Conservation (phyloP, 306 rosid species). For the Trifolium fragiferum region DNA sequence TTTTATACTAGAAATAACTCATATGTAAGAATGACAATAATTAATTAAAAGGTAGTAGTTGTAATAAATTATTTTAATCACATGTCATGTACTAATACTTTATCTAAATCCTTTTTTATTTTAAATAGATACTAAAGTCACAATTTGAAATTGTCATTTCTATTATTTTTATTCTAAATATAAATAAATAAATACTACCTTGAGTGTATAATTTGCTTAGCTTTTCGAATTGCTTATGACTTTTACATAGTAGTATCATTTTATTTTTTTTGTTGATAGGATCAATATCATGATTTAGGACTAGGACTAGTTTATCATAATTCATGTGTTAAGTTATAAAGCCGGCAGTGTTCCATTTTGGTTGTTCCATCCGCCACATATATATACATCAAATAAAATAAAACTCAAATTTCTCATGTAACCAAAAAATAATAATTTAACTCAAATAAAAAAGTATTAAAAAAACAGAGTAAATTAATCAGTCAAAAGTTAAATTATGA, state of each 20-base stretch:
- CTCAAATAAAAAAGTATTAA: not conserved
- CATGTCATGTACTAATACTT: not conserved
- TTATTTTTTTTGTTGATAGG: no score
- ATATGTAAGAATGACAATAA: not conserved
- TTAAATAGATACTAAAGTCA: not conserved
- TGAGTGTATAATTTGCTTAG: not conserved
- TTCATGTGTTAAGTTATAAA: not conserved
- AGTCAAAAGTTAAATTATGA: not conserved
- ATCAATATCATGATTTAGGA: not conserved
- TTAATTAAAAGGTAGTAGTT: not conserved
- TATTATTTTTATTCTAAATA: not conserved
- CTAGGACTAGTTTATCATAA: not conserved
- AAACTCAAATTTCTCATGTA: not conserved
- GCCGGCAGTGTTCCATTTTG: slow-evolving; percentile 27
- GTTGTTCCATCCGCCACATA: not conserved
- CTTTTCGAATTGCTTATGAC: not conserved
- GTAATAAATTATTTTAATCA: not conserved
- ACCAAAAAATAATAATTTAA: no score
- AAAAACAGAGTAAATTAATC: not conserved
- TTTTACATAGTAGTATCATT: not conserved
- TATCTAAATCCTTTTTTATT: not conserved
- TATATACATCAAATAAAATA: not conserved
- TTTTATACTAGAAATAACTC: not conserved
- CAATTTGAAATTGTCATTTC: not conserved
- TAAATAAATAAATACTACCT: not conserved